Base-by-base conservation (phyloP, 192 early-diverging fungal genomes). In the Coemansia sp. region DNA sequence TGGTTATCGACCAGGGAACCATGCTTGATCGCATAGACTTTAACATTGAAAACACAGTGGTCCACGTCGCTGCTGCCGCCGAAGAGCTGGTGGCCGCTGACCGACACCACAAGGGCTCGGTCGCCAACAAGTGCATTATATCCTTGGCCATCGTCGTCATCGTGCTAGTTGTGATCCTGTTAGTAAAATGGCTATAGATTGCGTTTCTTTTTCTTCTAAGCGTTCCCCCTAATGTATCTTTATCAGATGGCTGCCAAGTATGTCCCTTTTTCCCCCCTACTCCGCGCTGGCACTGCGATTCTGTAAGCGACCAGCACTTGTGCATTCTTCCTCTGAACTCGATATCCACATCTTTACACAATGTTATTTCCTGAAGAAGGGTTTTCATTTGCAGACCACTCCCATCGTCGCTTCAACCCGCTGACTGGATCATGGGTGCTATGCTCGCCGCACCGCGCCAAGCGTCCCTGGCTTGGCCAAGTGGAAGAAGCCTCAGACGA, bases 1-100 rank as follows among this genome's bases (percentile, higher is more conserved):
- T 99, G 90, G 91, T 99, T 22, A 96, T 99, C 71, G 97, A 98
- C 79, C 97, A 99, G 78, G 97, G 97, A 16, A 95, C 97, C 6
- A 76, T 99, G 66, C 86, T 99, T 27, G 97, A 99, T 82, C 89
- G 97, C 33, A 98, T 99, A 66, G 97, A 99, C 79, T 99, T 91
- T 79, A 98, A 99, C 74, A 90, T 99, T 66, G 97, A 98, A 71
- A 90, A 92, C 66, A 90, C 92, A 10, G 88, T 77, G 18, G 86
- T 92, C 34, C 87, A 94, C 69, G 85, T 95, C n/a, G 90, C 95
- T 67, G 84, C 90, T 5, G 97, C 94, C 4, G 92, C 92, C 51
- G 89, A 89, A 46, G 90, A 98, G 76, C 87, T 98, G 57, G 86
- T 90, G 55, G 77, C 92, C 86, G 95, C 89, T 18, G 88, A 90